These are phyloP conservation scores for Pseudohalonectria lignicola DNA, from an alignment of 2,329 filamentous ascomycete genomes.

Conservation along the genomic window DNA sequence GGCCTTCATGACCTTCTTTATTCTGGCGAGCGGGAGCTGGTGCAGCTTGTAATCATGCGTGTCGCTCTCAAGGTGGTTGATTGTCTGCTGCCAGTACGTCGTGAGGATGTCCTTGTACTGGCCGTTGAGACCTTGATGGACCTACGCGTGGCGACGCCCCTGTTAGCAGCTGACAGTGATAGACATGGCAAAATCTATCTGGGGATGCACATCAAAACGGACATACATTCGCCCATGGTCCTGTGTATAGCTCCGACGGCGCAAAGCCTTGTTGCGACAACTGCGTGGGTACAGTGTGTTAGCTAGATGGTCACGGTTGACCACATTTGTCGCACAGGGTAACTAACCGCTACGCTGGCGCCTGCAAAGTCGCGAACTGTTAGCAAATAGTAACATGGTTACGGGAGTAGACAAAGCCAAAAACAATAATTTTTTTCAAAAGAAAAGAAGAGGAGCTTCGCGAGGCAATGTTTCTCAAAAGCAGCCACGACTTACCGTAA, in stretches of 20 bases:
- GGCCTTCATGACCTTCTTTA: conserved; percentile 99
- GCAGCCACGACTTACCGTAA: conserved; percentile 67
- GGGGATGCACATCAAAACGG: neutral
- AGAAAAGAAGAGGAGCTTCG: too few species aligned
- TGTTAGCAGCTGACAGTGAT: conserved; percentile 1
- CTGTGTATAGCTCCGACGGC: conserved; percentile 87
- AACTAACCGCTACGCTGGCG: conserved; percentile 56
- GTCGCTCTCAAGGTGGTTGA: conserved; percentile 88
- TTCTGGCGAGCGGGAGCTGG: conserved; percentile 89
- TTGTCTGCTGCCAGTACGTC: conserved; percentile 98
- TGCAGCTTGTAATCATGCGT: conserved; percentile 98
- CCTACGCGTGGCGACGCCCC: conserved; percentile 35
- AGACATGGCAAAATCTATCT: neutral
- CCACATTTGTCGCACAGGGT: conserved; percentile 2
- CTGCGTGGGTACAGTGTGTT: too few species aligned
- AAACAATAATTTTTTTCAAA: neutral
- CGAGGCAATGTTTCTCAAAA: too few species aligned
- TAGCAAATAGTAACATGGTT: neutral
- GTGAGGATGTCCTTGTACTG: conserved; percentile 95
- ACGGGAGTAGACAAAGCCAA: too few species aligned
- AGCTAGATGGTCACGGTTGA: neutral
- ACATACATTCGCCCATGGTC: conserved; percentile 86
- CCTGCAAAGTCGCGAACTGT: conserved; percentile 27
- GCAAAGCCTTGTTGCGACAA: conserved; percentile 80
- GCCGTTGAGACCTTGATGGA: conserved; percentile 88